Conservation (phyloP, 1,284 basidiomycete genomes). For the Leccinum solheimii region DNA sequence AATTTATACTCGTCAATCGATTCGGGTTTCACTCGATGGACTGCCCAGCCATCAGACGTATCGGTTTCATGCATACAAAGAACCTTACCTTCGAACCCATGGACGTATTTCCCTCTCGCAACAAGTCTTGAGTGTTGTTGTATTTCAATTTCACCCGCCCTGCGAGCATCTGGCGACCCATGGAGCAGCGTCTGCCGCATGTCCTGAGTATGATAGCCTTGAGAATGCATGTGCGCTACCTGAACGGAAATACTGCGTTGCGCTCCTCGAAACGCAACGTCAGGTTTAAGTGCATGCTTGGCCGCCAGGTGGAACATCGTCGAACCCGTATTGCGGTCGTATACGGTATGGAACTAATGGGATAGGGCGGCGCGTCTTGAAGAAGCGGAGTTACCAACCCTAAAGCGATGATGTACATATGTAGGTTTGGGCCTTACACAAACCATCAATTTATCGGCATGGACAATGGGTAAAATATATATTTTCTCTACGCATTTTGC, state of each 20-base stretch:
- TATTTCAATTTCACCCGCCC: conserved; percentile 72
- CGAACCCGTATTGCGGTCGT: conserved; percentile 2
- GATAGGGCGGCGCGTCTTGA: background rate
- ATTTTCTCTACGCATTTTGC: conserved; percentile 5
- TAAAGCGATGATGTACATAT: background rate
- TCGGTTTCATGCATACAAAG: background rate
- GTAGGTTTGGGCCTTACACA: background rate
- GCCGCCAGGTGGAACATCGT: conserved; percentile 31
- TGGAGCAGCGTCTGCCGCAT: conserved; percentile 52
- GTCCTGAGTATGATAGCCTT: conserved; percentile 24
- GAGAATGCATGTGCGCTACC: conserved; percentile 41
- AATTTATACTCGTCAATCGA: conserved; percentile 79
- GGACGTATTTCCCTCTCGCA: conserved; percentile 84
- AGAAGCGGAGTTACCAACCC: background rate
- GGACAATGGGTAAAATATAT: conserved; percentile 1
- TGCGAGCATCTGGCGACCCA: conserved; percentile 84
- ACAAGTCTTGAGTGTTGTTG: conserved; percentile 84
- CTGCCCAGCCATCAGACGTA: conserved; percentile 40
- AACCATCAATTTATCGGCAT: background rate
- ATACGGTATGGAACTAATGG: background rate
- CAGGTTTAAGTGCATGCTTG: conserved; percentile 29
- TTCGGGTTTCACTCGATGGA: conserved; percentile 82
- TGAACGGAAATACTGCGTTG: conserved; percentile 61
- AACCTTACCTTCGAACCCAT: conserved; percentile 85
- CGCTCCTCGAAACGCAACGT: conserved; percentile 29